Conservation (phyloP, 2,329 filamentous ascomycete genomes). For the Arthroderma sp. region DNA sequence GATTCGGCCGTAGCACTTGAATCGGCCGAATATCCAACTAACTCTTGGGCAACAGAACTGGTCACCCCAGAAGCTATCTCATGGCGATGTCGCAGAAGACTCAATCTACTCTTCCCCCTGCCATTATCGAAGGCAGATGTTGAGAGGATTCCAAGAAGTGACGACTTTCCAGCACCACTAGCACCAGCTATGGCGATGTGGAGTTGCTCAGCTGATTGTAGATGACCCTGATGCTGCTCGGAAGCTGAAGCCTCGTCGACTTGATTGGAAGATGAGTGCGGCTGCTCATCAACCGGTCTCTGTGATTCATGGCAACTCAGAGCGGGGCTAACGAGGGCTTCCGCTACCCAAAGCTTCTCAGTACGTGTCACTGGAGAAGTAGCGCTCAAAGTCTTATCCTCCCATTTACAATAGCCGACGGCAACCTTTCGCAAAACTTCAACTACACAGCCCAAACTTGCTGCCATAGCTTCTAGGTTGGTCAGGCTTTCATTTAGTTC, state of each 20-base stretch:
- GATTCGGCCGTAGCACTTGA: constrained; percentile 8
- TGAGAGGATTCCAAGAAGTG: constrained; percentile 72
- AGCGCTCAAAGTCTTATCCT: constrained; percentile 11
- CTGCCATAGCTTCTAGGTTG: constrained; percentile 80
- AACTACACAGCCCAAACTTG: constrained; percentile 75
- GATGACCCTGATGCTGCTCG: constrained; percentile 1
- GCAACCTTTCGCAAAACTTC: constrained; percentile 68
- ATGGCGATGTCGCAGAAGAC: constrained; percentile 80
- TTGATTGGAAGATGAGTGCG: neutral
- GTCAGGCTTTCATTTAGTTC: constrained; percentile 84
- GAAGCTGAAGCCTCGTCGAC: neutral
- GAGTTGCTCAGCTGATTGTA: constrained; percentile 32
- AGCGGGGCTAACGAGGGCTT: constrained; percentile 74
- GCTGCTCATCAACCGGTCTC: constrained; percentile 18
- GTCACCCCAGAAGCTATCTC: constrained; percentile 86
- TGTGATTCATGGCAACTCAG: constrained; percentile 23
- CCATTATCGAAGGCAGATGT: constrained; percentile 86
- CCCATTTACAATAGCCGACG: constrained; percentile 66
- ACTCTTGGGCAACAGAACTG: constrained; percentile 85
- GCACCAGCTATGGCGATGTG: constrained; percentile 79
- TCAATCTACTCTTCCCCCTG: constrained; percentile 74
- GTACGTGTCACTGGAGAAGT: constrained; percentile 12
- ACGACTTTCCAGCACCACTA: constrained; percentile 86
- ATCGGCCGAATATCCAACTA: constrained; percentile 60
- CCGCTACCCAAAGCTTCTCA: constrained; percentile 68